Evolutionary conservation across 2,329 filamentous ascomycete species (phyloP).

Genomic region (Alternaria brassicicola): DNA sequence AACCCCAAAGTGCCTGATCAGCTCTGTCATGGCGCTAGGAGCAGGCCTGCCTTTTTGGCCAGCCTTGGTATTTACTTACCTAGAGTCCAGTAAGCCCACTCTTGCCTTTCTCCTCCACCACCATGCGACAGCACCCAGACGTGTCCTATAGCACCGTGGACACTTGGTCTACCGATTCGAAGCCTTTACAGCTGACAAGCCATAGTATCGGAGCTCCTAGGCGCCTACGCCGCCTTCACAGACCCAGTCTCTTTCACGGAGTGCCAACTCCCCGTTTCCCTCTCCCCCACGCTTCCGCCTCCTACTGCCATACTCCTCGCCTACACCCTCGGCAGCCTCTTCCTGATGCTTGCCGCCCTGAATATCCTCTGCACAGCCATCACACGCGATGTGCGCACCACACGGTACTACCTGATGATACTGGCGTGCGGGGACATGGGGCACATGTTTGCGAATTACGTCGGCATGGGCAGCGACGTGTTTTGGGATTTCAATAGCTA

Average conservation of each 20-base stretch:
- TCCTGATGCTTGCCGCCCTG: conserved; percentile 27
- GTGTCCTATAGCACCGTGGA: not conserved
- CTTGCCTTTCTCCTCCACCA: not conserved
- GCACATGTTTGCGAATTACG: conserved; percentile 33
- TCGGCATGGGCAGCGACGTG: conserved; percentile 25
- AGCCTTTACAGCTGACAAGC: not conserved
- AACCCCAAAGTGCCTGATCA: not conserved
- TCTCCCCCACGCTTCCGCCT: conserved; percentile 9
- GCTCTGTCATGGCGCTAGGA: conserved; percentile 15
- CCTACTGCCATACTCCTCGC: conserved; percentile 23
- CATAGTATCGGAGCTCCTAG: conserved; percentile 15
- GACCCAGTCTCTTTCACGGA: conserved; percentile 23
- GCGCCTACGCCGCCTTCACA: conserved; percentile 22
- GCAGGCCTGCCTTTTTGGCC: conserved; percentile 33
- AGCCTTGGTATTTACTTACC: conserved; percentile 35
- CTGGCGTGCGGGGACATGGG: conserved; percentile 30
- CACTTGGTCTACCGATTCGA: not conserved
- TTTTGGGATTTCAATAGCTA: conserved; percentile 33
- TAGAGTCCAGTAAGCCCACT: conserved; percentile 32
- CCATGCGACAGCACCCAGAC: not conserved
- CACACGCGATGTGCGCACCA: conserved; percentile 32
- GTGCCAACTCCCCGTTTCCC: conserved; percentile 22
- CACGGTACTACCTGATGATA: conserved; percentile 30
- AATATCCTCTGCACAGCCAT: conserved; percentile 32
- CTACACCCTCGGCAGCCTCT: conserved; percentile 33